Conservation (phyloP, 2,329 filamentous ascomycete genomes). For the Alternaria infectoria region DNA sequence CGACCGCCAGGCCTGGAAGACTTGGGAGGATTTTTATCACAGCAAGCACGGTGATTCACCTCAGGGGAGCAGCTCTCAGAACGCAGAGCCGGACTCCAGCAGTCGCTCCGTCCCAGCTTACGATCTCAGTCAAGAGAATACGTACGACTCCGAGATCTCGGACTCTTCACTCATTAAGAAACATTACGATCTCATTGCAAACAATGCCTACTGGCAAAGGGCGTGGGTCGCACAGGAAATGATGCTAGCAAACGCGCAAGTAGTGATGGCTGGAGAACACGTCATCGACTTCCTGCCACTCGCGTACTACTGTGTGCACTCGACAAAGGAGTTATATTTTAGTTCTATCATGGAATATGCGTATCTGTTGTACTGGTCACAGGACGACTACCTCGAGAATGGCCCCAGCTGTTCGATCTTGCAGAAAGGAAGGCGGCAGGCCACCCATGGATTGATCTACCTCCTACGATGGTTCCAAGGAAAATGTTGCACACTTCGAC, state of each 20-base stretch:
- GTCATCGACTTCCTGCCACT: background rate
- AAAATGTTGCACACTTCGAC: background rate
- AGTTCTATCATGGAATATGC: too few relatives aligned
- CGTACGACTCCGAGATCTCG: too few relatives aligned
- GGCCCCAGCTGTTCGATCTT: too few relatives aligned
- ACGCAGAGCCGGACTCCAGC: background rate
- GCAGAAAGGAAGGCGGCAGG: too few relatives aligned
- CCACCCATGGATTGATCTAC: too few relatives aligned
- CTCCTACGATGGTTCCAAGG: too few relatives aligned
- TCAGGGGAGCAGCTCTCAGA: background rate
- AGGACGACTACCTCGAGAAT: too few relatives aligned
- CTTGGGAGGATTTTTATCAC: background rate
- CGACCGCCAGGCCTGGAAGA: background rate
- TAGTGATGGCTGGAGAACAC: background rate
- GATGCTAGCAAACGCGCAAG: background rate
- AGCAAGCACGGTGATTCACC: background rate
- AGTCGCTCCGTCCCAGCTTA: background rate
- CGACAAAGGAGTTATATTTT: too few relatives aligned
- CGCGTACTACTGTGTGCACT: too few relatives aligned
- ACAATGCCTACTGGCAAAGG: background rate
- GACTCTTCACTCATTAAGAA: background rate
- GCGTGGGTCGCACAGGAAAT: background rate
- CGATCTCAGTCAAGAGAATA: too few relatives aligned
- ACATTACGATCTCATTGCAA: background rate
- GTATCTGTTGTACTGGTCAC: too few relatives aligned